Evolutionary conservation across 805 yeast species (phyloP), one percentile per base, ranked within the genome.

Genomic region (Spathaspora hagerdaliae): DNA sequence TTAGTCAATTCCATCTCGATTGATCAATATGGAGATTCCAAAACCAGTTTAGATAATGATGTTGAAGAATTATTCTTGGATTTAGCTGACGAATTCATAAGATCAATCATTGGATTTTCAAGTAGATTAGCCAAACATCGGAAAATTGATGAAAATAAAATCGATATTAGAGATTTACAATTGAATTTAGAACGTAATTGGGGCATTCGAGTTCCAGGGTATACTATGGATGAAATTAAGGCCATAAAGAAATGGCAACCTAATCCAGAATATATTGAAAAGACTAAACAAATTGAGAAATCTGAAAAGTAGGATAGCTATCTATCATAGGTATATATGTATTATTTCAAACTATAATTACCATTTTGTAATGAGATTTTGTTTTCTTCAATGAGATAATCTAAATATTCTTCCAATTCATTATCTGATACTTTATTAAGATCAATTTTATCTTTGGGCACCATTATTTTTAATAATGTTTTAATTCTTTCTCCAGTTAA

Each of bases 181-280:
- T 65, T 94, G 45, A 97, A 94, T 62, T 72, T 94, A 56, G 96
- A 90, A 57, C 78, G 88, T 56, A 90, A 91, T 63, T 92, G 97
- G 97, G 91, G 91, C 61, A 87, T 94, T 45, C 80, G 96, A 55
- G 79, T 92, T 27, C 98, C 99, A 0, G 99, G 98, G 3, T 90
- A 82, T 63, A 79, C 94, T 9, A 81, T 88, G 50, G 99, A 92
- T 64, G 98, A 91, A 58, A 84, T 92, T 38, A 75, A 96, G 56
- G 77, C 82, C 58, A 79, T 83, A 14, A 74, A 89, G 58, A 85
- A 82, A 62, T 83, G 87, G 80, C 78, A 74, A 42, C 85, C 92
- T 8, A 78, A 81, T 39, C 57, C 74, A 13, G 68, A 77, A 14
- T 86, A 86, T 57, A 75, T 73, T 45, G 86, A 84, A 52, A 85